Percentiles rank a stretch among this genome's conserved stretches.
Conservation (phyloP, 2,329 filamentous ascomycete species). For the Stenocarpella maydis region DNA sequence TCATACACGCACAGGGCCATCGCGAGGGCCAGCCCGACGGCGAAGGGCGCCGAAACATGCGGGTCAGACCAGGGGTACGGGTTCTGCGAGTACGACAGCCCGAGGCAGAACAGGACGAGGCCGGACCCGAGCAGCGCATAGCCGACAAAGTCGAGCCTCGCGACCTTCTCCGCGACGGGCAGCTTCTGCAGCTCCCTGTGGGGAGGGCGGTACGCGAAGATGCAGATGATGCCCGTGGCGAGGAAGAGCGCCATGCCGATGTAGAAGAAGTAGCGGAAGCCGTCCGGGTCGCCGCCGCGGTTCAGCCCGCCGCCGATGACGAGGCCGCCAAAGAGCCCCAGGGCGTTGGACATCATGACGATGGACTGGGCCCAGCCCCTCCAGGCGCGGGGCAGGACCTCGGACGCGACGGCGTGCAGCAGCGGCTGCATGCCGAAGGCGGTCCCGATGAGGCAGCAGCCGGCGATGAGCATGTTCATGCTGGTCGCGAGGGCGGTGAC, state of each 20-base stretch:
- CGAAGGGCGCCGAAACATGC: conserved; percentile 47
- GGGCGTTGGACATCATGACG: conserved; percentile 42
- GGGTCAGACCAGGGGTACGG: conserved; percentile 50
- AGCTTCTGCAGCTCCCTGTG: conserved; percentile 42
- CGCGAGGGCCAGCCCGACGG: conserved; percentile 43
- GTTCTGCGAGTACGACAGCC: conserved; percentile 48
- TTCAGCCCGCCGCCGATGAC: conserved; percentile 47
- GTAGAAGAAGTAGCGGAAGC: conserved; percentile 49
- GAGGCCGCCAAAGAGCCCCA: conserved; percentile 45
- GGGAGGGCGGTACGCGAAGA: conserved; percentile 47
- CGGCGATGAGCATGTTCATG: conserved; percentile 49
- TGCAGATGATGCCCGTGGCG: conserved; percentile 41
- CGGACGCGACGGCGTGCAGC: conserved; percentile 49
- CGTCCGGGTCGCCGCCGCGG: conserved; percentile 42
- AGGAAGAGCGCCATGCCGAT: conserved; percentile 44
- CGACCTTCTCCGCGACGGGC: conserved; percentile 44
- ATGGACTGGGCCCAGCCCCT: conserved; percentile 47
- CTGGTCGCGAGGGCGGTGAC: conserved; percentile 47
- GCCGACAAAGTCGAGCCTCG: conserved; percentile 50
- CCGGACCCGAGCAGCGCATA: conserved; percentile 46
- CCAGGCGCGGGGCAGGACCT: conserved; percentile 49
- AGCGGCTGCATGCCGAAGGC: conserved; percentile 50
- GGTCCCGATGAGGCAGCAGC: conserved; percentile 47
- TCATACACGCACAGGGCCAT: conserved; percentile 46
- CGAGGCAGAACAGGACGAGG: conserved; percentile 49